Evolutionary conservation across 2,329 filamentous ascomycete genomes (phyloP).

Genomic region (Fusarium denticulatum): DNA sequence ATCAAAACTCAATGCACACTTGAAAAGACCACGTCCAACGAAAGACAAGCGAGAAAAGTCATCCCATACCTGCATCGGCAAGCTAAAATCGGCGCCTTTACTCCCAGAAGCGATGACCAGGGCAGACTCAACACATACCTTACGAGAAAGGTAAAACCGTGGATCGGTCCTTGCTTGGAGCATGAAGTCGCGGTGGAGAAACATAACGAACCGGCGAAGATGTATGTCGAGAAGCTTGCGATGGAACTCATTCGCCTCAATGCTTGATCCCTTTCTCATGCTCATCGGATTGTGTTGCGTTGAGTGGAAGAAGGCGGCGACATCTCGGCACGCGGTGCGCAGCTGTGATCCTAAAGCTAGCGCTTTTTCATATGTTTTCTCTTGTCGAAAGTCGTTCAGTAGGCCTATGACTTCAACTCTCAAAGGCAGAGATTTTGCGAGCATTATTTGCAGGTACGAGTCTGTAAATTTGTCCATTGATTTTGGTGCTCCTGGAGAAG

Average conservation of each 20-base stretch:
- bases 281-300: neutral
- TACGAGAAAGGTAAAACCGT: conserved; percentile 42
- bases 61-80: conserved; percentile 32
- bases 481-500: neutral
- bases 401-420: conserved; percentile 35
- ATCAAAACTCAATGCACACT: conserved; percentile 42
- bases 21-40: conserved; percentile 41
- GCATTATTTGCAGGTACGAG: conserved; percentile 35
- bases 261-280: neutral
- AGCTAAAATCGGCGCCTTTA: conserved; percentile 24
- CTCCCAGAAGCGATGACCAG: conserved; percentile 36
- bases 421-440: conserved; percentile 35
- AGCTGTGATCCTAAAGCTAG: conserved; percentile 32
- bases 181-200: conserved; percentile 44
- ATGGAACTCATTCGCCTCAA: conserved; percentile 37
- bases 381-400: conserved; percentile 37
- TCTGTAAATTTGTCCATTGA: conserved; percentile 30
- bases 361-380: conserved; percentile 36
- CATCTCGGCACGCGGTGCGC: conserved; percentile 36
- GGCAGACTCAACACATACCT: conserved; percentile 39
- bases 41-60: conserved; percentile 38
- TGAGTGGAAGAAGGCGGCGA: conserved; percentile 36
- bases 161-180: conserved; percentile 35
- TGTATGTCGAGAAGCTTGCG: conserved; percentile 39
- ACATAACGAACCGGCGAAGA: conserved; percentile 41